Evolutionary conservation across 2,329 filamentous ascomycete genomes (phyloP).

Genomic region (Penicillium sp.): DNA sequence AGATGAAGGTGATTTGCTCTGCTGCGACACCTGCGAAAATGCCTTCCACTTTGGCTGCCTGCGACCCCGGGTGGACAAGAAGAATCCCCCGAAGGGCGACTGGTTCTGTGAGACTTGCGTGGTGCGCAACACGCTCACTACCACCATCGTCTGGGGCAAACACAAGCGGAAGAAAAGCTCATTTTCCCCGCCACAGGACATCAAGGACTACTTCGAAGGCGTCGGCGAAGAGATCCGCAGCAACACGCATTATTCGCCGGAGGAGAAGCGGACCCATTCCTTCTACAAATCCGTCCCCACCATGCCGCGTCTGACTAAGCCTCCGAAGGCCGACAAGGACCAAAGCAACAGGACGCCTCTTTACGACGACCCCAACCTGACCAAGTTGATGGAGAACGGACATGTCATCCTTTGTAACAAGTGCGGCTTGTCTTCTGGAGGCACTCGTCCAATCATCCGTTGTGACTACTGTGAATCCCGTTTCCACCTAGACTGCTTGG

Average conservation of each 20-base stretch:
- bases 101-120: constrained; percentile 77
- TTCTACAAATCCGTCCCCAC: constrained; percentile 26
- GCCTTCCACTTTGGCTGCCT: constrained; percentile 91
- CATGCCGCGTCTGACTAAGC: constrained; percentile 31
- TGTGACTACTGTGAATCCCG: constrained; percentile 81
- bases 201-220: constrained; percentile 78
- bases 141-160: constrained; percentile 67
- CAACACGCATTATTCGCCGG: constrained; percentile 46
- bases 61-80: constrained; percentile 73
- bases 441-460: constrained; percentile 74
- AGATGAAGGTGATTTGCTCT: constrained; percentile 81
- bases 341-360: constrained; percentile 12
- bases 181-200: constrained; percentile 70
- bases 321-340: constrained; percentile 14
- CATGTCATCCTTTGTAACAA: constrained; percentile 76
- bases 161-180: constrained; percentile 68
- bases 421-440: constrained; percentile 70
- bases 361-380: constrained; percentile 36
- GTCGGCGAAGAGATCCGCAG: constrained; percentile 82
- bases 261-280: constrained; percentile 15
- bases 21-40: constrained; percentile 88
- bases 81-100: constrained; percentile 67
- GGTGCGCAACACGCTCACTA: constrained; percentile 63
- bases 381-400: constrained; percentile 70
- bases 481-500: constrained; percentile 93